These are phyloP conservation scores for Pythium vanterpoolii DNA, from an alignment of 352 stramenopile genomes.

Conservation along the genomic window DNA sequence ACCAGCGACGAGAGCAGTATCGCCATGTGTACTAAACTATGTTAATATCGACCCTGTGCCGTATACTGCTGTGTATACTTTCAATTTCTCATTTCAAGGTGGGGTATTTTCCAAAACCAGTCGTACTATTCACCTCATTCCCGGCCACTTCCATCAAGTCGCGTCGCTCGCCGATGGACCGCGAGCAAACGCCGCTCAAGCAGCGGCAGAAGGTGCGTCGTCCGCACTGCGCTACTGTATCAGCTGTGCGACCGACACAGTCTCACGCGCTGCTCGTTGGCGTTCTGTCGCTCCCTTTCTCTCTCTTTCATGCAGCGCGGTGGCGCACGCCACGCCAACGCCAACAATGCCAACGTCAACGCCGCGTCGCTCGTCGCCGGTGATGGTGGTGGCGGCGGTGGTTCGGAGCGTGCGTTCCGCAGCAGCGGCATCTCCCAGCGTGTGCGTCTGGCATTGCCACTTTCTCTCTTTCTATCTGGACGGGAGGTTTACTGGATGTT, in stretches of 20 bases:
- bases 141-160: neutral
- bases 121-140: neutral
- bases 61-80: neutral
- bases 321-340: neutral
- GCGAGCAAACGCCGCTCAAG: conserved; percentile 68
- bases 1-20: conserved; percentile 61
- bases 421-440: conserved; percentile 16
- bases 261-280: too few species aligned
- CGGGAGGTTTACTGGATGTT: neutral
- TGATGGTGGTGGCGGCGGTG: neutral
- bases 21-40: conserved; percentile 48
- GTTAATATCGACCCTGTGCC: neutral
- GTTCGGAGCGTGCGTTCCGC: conserved; percentile 26
- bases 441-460: conserved; percentile 1
- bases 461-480: neutral
- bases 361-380: neutral
- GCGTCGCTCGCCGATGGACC: conserved; percentile 42
- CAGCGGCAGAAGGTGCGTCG: conserved; percentile 65
- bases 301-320: neutral
- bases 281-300: neutral
- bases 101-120: neutral
- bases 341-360: neutral
- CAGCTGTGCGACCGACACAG: too few species aligned
- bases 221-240: neutral
- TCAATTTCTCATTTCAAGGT: neutral